phyloP scores from a whole-genome alignment of 345 rosid genomes.

The Sonneratia alba region DNA sequence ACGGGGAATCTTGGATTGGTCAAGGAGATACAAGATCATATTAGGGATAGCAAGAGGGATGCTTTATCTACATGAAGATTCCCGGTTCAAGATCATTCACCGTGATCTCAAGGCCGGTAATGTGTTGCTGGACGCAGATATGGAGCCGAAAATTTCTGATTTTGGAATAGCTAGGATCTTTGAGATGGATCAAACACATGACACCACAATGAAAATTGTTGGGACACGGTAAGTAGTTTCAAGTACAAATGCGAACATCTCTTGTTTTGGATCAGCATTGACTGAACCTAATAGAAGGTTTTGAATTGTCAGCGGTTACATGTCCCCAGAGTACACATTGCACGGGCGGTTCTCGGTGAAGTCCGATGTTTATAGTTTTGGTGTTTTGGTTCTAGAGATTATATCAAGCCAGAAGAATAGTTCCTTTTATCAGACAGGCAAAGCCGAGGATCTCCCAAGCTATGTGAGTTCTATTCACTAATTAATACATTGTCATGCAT shows the following conservation, averaged over 20 bases:
- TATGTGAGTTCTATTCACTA: neutral
- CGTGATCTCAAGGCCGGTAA: constrained; percentile 20
- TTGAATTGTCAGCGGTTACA: constrained; percentile 26
- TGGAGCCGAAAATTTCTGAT: constrained; percentile 25
- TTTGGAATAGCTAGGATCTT: constrained; percentile 20
- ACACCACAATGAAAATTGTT: neutral
- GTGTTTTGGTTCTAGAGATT: constrained; percentile 18
- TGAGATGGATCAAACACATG: constrained; percentile 9
- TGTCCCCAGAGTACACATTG: constrained; percentile 30
- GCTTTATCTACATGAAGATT: constrained; percentile 21
- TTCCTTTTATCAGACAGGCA: constrained; percentile 7
- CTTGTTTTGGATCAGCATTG: no score
- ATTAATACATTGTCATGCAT: no score
- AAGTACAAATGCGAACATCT: no score
- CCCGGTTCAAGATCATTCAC: constrained; percentile 16
- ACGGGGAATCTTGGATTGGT: constrained; percentile 12
- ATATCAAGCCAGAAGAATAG: constrained; percentile 28
- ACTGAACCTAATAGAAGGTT: no score
- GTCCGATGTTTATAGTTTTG: constrained; percentile 31
- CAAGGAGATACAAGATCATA: constrained; percentile 11
- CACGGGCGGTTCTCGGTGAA: constrained; percentile 27
- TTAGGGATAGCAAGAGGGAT: constrained; percentile 14
- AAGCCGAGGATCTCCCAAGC: neutral
- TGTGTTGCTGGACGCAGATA: constrained; percentile 12
- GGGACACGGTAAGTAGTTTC: constrained; percentile 20